phyloP scores from a whole-genome alignment of 768 basidiomycete genomes.

The Agaricus subrufescens region DNA sequence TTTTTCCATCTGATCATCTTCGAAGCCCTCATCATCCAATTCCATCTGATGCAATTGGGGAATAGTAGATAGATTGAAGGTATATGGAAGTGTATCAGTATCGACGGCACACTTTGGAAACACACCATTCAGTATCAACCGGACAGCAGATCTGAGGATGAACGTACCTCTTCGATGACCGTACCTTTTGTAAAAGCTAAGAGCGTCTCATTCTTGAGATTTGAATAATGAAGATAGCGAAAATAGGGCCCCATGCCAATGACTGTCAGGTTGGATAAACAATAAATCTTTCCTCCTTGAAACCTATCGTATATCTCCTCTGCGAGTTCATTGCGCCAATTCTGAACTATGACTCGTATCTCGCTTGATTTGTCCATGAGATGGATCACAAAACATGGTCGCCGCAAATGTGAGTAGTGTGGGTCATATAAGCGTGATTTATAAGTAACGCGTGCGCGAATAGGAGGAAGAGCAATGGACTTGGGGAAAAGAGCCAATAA shows the following conservation, averaged over 20 bases:
- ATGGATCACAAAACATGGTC: neutral
- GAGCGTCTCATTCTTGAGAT: neutral
- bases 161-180: neutral
- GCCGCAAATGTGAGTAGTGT: neutral
- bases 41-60: neutral
- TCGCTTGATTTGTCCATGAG: conserved; percentile 2
- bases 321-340: neutral
- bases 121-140: neutral
- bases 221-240: neutral
- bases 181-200: neutral
- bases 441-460: conserved; percentile 5
- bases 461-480: neutral
- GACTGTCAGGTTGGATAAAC: neutral
- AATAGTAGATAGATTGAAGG: neutral
- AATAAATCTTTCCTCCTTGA: neutral
- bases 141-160: neutral
- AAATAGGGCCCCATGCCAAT: neutral
- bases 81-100: neutral
- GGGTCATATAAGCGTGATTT: neutral
- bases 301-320: neutral
- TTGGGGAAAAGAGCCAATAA: neutral
- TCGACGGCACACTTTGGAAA: neutral
- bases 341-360: neutral
- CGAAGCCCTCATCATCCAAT: neutral
- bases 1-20: too few relatives aligned